These are phyloP conservation scores for Westerdykella aurantiaca DNA, from an alignment of 2,329 filamentous ascomycete genomes.

Conservation along the genomic window DNA sequence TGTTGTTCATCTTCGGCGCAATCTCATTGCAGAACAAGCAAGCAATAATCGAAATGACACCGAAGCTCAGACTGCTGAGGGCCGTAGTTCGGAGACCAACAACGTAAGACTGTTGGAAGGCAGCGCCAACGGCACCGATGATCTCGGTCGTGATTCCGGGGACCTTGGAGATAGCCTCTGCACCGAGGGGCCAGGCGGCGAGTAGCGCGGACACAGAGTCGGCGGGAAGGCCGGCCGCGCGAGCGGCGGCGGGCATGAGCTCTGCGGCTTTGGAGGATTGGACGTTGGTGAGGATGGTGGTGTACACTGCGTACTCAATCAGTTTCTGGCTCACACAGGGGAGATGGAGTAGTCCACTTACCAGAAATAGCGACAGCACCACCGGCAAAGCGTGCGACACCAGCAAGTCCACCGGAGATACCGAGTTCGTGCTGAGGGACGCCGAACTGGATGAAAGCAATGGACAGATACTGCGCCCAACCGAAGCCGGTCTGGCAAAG, in stretches of 20 bases:
- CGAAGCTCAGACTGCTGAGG: conserved; percentile 16
- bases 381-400: conserved; percentile 42
- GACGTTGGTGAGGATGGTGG: conserved; percentile 39
- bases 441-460: conserved; percentile 48
- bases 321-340: conserved; percentile 10
- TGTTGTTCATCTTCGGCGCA: conserved; percentile 22
- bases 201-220: conserved; percentile 9
- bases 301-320: conserved; percentile 24
- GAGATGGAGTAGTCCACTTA: conserved; percentile 1
- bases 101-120: conserved; percentile 19
- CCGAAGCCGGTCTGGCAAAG: conserved; percentile 43
- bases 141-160: conserved; percentile 14
- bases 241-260: conserved; percentile 13
- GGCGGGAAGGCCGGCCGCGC: conserved; percentile 11
- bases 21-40: conserved; percentile 19
- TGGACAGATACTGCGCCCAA: conserved; percentile 45
- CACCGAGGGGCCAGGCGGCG: conserved; percentile 13
- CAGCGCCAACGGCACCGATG: conserved; percentile 14
- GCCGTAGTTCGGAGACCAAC: conserved; percentile 12
- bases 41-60: conserved; percentile 13
- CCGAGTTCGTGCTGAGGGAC: conserved; percentile 47
- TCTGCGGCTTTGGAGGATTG: conserved; percentile 11
- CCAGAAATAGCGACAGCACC: conserved; percentile 39
- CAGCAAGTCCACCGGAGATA: conserved; percentile 36
- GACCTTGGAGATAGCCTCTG: conserved; percentile 9